These are phyloP conservation scores for Cicer pinnatifidum DNA, from an alignment of 306 rosid genomes.

Conservation along the genomic window DNA sequence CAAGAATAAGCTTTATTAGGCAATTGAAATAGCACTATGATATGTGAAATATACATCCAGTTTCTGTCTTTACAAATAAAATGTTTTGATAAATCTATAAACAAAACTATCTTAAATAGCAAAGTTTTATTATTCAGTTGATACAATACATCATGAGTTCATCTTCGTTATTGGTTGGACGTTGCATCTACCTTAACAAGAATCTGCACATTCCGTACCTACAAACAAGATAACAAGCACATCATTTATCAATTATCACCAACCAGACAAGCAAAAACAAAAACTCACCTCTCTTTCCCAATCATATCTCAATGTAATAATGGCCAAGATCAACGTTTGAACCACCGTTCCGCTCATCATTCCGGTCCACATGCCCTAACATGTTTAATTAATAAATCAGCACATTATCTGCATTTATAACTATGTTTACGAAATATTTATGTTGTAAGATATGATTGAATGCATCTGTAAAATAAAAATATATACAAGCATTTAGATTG, in stretches of 20 bases:
- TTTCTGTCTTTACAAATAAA: not conserved
- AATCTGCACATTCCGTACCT: slow-evolving; percentile 56
- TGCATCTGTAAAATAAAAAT: not conserved
- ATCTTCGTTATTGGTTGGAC: slow-evolving; percentile 35
- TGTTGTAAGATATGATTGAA: not conserved
- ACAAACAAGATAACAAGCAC: slow-evolving; percentile 37
- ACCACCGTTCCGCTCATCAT: slow-evolving; percentile 71
- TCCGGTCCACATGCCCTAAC: slow-evolving; percentile 68
- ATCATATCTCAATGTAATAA: slow-evolving; percentile 58
- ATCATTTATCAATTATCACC: not conserved
- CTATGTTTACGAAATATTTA: not conserved
- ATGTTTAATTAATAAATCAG: not conserved
- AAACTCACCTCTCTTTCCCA: slow-evolving; percentile 66
- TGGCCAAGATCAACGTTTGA: slow-evolving; percentile 56
- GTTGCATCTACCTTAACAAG: slow-evolving; percentile 43
- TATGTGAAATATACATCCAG: slow-evolving; percentile 3
- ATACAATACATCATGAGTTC: not conserved
- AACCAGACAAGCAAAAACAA: slow-evolving; percentile 6
- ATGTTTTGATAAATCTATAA: not conserved
- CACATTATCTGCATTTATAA: not conserved
- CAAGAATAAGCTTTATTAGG: not conserved
- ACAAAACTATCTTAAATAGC: slow-evolving; percentile 5
- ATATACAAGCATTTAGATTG: not conserved
- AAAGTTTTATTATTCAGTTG: not conserved
- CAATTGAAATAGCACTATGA: not conserved